Evolutionary conservation across 768 basidiomycete genomes (phyloP), one percentile per base, ranked within the genome.

Genomic region (Lyophyllum shimeji): DNA sequence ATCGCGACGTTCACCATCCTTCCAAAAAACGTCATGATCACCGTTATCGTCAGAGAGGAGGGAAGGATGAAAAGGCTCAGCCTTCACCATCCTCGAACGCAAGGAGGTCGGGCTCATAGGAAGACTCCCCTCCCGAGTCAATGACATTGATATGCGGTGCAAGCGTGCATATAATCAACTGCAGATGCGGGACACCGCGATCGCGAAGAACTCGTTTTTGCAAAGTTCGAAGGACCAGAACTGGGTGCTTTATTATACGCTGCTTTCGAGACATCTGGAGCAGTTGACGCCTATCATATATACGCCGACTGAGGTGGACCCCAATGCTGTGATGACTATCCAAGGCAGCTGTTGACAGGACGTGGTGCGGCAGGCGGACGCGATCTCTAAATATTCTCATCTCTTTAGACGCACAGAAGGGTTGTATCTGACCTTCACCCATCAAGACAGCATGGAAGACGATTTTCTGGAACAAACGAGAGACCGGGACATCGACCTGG

Each of bases 11-110:
- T 9, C 29, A 29, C 29, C 29, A 29, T n/a, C n/a, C n/a, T n/a
- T n/a, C n/a, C n/a, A n/a, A n/a, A n/a, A n/a, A n/a, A n/a, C n/a
- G n/a, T n/a, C n/a, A n/a, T n/a, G n/a, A n/a, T n/a, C n/a, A n/a
- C n/a, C n/a, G n/a, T n/a, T n/a, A n/a, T n/a, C n/a, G n/a, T n/a
- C n/a, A n/a, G n/a, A n/a, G n/a, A n/a, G n/a, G n/a, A n/a, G n/a
- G n/a, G n/a, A n/a, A n/a, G n/a, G n/a, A n/a, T n/a, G n/a, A n/a
- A 90, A 90, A 70, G 93, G 93, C 15, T 90, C 86, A 7, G 90
- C 81, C 1, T 95, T 94, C 71, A 82, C 85, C 0, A 46, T 64
- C 7, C 66, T 76, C 9, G 93, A 96, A 70, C 79, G 93, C 39
- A 77, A 81, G 46, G 78, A 75, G 0, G 89, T 96, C 53, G 87